phyloP scores from a whole-genome alignment of 1,139 yeast species.

The Protomyces gravidus region DNA sequence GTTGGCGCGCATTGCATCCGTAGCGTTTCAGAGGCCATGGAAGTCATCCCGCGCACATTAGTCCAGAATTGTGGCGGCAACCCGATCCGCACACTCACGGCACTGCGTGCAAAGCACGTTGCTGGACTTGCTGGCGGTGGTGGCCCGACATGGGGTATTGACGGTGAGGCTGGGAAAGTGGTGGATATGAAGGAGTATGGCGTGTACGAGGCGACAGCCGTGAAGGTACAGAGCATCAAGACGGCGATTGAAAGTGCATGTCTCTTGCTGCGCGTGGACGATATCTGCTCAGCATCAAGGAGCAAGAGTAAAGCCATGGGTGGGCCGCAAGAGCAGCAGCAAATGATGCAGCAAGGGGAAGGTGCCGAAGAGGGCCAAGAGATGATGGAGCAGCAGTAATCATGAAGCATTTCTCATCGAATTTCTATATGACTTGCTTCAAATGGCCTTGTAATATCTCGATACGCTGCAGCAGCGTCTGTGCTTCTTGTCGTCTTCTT shows the following conservation, averaged over 20 bases:
- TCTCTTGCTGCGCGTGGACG: slow-evolving; percentile 89
- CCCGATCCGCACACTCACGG: slow-evolving; percentile 82
- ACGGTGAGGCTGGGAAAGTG: slow-evolving; percentile 89
- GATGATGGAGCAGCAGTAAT: slow-evolving; percentile 23
- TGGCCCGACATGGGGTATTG: slow-evolving; percentile 75
- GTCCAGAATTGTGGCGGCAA: slow-evolving; percentile 97
- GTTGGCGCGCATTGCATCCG: slow-evolving; percentile 98
- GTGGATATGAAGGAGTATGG: slow-evolving; percentile 96
- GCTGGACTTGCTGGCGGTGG: slow-evolving; percentile 52
- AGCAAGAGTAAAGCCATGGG: slow-evolving; percentile 38
- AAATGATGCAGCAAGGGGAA: slow-evolving; percentile 3
- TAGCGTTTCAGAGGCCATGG: slow-evolving; percentile 98
- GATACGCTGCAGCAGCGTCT: background rate
- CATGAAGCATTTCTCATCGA: background rate
- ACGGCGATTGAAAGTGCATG: slow-evolving; percentile 98
- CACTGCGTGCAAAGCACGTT: slow-evolving; percentile 93
- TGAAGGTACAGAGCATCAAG: slow-evolving; percentile 92
- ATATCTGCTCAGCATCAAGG: slow-evolving; percentile 93
- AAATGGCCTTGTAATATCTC: background rate
- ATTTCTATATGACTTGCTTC: background rate
- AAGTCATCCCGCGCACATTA: slow-evolving; percentile 93
- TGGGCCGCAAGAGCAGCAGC: slow-evolving; percentile 34
- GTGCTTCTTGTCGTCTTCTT: background rate
- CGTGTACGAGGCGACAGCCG: slow-evolving; percentile 98
- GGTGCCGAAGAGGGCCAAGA: slow-evolving; percentile 19